A percentile compares a stretch with the other conserved stretches of the same genome.
Conservation (phyloP, 2,329 filamentous ascomycete genomes). For the Amesomyces nigricolor region DNA sequence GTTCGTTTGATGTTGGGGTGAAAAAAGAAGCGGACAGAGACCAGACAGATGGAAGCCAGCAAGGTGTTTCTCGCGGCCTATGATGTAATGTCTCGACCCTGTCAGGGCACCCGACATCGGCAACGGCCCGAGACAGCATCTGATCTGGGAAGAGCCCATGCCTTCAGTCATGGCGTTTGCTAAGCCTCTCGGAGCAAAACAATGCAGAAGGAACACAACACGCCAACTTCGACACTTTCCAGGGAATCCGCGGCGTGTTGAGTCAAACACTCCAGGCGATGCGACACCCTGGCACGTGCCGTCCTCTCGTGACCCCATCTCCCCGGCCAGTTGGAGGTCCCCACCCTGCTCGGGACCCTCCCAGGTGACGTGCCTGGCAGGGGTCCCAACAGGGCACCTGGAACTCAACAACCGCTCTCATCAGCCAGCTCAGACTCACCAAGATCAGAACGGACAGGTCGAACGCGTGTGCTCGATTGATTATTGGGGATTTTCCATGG, state of each 20-base stretch:
- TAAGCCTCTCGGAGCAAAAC: too few relatives aligned
- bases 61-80: background rate
- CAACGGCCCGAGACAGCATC: background rate
- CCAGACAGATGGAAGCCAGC: too few relatives aligned
- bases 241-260: conserved; percentile 1
- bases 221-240: too few relatives aligned
- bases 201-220: background rate
- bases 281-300: conserved; percentile 13
- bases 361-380: conserved; percentile 18
- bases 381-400: conserved; percentile 1
- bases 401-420: too few relatives aligned
- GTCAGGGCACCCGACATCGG: conserved; percentile 1
- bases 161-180: background rate
- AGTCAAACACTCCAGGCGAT: conserved; percentile 15
- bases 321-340: conserved; percentile 7
- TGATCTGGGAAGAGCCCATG: background rate
- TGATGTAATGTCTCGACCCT: conserved; percentile 5
- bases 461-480: too few relatives aligned
- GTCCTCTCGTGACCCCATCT: conserved; percentile 15
- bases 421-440: too few relatives aligned
- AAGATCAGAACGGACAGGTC: too few relatives aligned
- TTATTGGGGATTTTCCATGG: too few relatives aligned
- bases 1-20: background rate
- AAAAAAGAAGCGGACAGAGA: too few relatives aligned
- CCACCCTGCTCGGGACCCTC: conserved; percentile 9